A percentile compares a stretch with the other conserved stretches of the same genome.
These are phyloP conservation scores for Ballota nigra DNA, from an alignment of 257 asterid species.

Conservation along the genomic window DNA sequence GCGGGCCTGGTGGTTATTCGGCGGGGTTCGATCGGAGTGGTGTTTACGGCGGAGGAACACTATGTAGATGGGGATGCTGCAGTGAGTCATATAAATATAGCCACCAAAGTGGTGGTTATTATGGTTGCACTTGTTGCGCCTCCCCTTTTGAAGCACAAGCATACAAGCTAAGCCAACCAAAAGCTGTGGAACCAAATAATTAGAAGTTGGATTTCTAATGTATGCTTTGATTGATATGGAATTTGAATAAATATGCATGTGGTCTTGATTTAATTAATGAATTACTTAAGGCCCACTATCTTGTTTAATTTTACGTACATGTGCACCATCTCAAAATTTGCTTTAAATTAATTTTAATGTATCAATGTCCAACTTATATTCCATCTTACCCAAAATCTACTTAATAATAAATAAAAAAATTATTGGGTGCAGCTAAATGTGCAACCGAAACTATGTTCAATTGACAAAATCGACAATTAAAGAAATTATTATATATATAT, in stretches of 20 bases:
- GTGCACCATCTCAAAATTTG: neutral
- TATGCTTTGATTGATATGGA: neutral
- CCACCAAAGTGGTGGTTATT: constrained; percentile 29
- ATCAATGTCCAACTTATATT: no score
- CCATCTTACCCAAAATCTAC: no score
- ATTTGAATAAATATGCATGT: neutral
- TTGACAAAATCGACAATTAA: no score
- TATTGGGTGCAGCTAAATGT: no score
- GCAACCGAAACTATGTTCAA: no score
- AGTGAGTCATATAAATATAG: constrained; percentile 33
- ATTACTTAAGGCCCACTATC: neutral
- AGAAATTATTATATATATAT: no score
- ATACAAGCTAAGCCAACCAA: constrained; percentile 11
- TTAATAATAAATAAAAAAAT: no score
- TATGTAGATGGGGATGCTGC: constrained; percentile 44
- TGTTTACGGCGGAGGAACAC: constrained; percentile 31
- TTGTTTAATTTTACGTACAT: neutral
- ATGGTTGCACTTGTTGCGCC: constrained; percentile 38
- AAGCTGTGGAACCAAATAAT: constrained; percentile 9
- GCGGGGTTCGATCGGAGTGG: constrained; percentile 34
- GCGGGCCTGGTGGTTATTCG: constrained; percentile 15
- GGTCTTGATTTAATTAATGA: neutral
- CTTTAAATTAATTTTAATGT: no score
- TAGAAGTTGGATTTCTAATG: neutral
- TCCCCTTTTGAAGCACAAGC: constrained; percentile 34